Evolutionary conservation across 2,329 filamentous ascomycete species (phyloP).

Genomic region (Anisogramma anomala): DNA sequence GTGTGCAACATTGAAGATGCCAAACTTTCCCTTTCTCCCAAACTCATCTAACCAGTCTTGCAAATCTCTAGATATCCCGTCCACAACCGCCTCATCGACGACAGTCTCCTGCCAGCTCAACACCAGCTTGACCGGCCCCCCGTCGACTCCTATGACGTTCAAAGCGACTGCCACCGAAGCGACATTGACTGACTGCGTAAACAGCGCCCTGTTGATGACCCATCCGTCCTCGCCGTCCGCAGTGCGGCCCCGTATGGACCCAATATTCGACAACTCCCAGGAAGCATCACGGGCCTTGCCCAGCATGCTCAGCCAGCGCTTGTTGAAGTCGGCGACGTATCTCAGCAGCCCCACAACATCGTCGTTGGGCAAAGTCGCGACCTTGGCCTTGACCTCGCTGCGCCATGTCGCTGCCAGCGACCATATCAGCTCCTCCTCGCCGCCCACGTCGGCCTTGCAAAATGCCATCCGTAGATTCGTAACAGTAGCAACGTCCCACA

Average conservation of each 20-base stretch:
- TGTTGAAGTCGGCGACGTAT: conserved; percentile 32
- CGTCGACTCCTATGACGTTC: conserved; percentile 35
- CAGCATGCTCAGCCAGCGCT: conserved; percentile 30
- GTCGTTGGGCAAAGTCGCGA: conserved; percentile 28
- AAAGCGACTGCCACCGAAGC: conserved; percentile 32
- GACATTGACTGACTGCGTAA: conserved; percentile 37
- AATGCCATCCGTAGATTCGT: conserved; percentile 17
- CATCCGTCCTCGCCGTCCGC: conserved; percentile 18
- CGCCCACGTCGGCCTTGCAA: conserved; percentile 8
- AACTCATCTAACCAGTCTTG: conserved; percentile 19
- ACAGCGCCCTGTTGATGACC: conserved; percentile 33
- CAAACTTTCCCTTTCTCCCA: conserved; percentile 18
- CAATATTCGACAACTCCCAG: conserved; percentile 44
- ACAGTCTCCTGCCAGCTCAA: conserved; percentile 38
- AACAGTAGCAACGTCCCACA: conserved; percentile 19
- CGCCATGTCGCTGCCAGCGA: conserved; percentile 25
- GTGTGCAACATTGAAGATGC: too few relatives aligned
- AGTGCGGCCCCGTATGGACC: conserved; percentile 24
- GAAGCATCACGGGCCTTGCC: conserved; percentile 30
- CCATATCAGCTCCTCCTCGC: conserved; percentile 30
- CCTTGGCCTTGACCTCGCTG: conserved; percentile 23
- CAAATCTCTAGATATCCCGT: conserved; percentile 28
- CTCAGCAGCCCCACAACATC: conserved; percentile 31
- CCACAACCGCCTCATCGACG: conserved; percentile 28
- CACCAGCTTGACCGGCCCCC: conserved; percentile 29